Evolutionary conservation across 768 basidiomycete genomes (phyloP).

Genomic region (Calocera cornea): DNA sequence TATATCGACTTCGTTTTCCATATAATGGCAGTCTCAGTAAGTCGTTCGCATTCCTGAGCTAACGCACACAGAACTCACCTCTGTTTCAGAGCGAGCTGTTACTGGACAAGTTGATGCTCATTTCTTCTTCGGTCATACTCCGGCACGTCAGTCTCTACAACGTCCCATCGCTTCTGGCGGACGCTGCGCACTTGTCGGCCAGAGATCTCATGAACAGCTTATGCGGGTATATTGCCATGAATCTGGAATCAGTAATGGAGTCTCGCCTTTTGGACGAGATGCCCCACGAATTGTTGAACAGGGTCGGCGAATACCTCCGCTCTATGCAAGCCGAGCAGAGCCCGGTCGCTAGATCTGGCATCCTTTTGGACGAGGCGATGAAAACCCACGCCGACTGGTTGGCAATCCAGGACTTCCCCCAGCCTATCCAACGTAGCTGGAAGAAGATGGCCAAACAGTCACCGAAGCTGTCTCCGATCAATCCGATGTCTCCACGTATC

Average conservation of each 20-base stretch:
- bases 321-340: conserved; percentile 49
- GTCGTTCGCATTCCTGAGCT: conserved; percentile 16
- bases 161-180: conserved; percentile 62
- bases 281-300: conserved; percentile 45
- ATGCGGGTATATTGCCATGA: conserved; percentile 65
- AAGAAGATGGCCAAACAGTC: conserved; percentile 17
- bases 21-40: conserved; percentile 71
- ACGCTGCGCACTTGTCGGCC: conserved; percentile 69
- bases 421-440: conserved; percentile 32
- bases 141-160: conserved; percentile 57
- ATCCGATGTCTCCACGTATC: conserved; percentile 6
- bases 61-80: not conserved
- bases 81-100: conserved; percentile 63
- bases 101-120: conserved; percentile 65
- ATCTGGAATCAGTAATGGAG: conserved; percentile 80
- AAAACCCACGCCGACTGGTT: conserved; percentile 60
- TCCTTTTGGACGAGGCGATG: conserved; percentile 41
- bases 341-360: conserved; percentile 47
- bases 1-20: conserved; percentile 77
- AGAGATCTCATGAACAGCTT: conserved; percentile 51
- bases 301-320: conserved; percentile 47
- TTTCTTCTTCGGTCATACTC: conserved; percentile 69
- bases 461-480: conserved; percentile 25
- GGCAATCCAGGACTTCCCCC: conserved; percentile 50
- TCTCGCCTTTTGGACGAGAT: conserved; percentile 66